Evolutionary conservation across 2,329 filamentous ascomycete species (phyloP), one percentile per base, ranked within the genome.

Genomic region (Aspergillus quadrilineatus): DNA sequence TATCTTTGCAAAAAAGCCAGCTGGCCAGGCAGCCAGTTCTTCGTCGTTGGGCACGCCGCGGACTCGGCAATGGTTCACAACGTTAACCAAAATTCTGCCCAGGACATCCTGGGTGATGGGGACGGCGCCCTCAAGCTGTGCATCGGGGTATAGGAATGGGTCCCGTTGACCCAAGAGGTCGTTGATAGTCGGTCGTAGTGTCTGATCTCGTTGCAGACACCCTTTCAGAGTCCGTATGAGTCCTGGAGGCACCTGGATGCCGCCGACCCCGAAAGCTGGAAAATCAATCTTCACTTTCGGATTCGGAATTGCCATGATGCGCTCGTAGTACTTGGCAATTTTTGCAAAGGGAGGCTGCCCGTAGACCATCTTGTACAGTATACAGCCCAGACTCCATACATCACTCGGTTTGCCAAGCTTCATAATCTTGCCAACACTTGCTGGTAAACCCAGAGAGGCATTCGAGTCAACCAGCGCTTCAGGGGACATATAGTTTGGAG

Each of bases 401-500:
- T 99, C 94, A 64, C 89, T 94, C 6, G 94, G 90, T 69, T 97
- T 97, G 58, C 94, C 95, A 6, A 99, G 81, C 72, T 96, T 96
- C 87, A 97, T 94, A 58, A 97, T 81, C 72, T 92, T 95, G 76
- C 75, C 70, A 51, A 76, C 72, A 49, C 73, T 77, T 58, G 76
- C 69, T 55, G 73, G 75, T 52, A 75, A 65, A 57, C 79, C 85
- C 55, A 78, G 75, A 15, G 80, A 73, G 53, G 86, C 87, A 64
- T 95, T 96, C 28, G 87, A 89, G 74, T 97, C 94, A 70, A 95
- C 86, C 48, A 99, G 82, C 2, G 89, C 92, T 75, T 99, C 94
- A 0, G 94, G 94, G 1, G 91, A 95, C 94, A 99, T 99, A 79
- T 97, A 99, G 73, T 96, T 99, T 3, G 94, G 92, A 0, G 94